Evolutionary conservation across 1,284 basidiomycete genomes (phyloP), one percentile per base, ranked within the genome.

Genomic region (Puccinia brachypodii): DNA sequence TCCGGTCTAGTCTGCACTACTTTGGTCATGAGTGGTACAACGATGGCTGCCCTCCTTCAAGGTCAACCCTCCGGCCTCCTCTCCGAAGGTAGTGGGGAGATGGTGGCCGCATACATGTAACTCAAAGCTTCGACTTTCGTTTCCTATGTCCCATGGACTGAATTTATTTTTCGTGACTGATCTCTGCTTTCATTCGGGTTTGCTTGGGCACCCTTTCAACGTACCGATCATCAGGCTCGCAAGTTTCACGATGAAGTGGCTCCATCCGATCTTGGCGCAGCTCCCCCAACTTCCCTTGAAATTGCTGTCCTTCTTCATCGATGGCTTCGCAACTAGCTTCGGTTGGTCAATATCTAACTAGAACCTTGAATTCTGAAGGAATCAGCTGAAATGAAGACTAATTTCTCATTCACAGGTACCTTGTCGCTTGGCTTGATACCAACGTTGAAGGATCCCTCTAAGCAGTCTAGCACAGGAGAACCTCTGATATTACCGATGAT

Each of bases 301-400:
- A 31, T 16, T 62, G 33, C 56, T 80, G 1, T 80, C 33, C 33
- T 72, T 71, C 40, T 72, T 73, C 13, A 71, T 80, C 53, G 77
- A 80, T 36, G 77, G 77, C 25, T 80, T 80, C 31, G 77, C 77
- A 22, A 80, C 77, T 9, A 80, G 68, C 22, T 80, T 72, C 69
- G 77, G 77, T 80, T 8, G 8, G 64, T 69, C 40, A 7, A 68
- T 53, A 13, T 53, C 40, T 19, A 9, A n/a, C n/a, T n/a, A n/a
- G n/a, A n/a, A n/a, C n/a, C n/a, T n/a, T n/a, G n/a, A n/a, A n/a
- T n/a, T n/a, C n/a, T n/a, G n/a, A n/a, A n/a, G n/a, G n/a, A n/a
- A n/a, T n/a, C n/a, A n/a, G n/a, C n/a, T n/a, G n/a, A n/a, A n/a
- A n/a, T n/a, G n/a, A n/a, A 13, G 13, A n/a, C 19, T 42, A 28